Evolutionary conservation across 208 protist genomes (phyloP).

Genomic region (Trypanosoma brucei): DNA sequence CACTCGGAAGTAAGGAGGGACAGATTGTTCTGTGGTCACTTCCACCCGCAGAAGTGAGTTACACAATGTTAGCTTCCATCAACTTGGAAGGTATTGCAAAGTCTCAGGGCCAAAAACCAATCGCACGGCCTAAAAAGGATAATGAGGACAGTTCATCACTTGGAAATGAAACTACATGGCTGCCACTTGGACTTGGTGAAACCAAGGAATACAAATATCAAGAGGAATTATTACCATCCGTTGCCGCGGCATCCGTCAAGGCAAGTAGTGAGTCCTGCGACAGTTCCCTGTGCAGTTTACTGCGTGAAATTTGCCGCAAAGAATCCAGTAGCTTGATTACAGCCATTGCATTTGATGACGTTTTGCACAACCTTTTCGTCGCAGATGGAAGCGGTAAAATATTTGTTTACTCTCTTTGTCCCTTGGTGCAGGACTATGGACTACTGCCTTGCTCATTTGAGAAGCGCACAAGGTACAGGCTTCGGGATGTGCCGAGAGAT

Average conservation of each 20-base stretch:
- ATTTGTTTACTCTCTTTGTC: constrained; percentile 51
- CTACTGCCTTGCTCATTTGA: constrained; percentile 35
- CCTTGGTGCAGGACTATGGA: constrained; percentile 36
- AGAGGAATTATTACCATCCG: not conserved
- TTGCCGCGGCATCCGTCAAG: not conserved
- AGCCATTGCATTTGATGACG: constrained; percentile 41
- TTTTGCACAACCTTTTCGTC: constrained; percentile 60
- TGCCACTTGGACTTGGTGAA: not conserved
- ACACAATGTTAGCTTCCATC: constrained; percentile 25
- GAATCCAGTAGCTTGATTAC: constrained; percentile 27
- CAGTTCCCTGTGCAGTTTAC: not conserved
- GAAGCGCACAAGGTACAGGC: constrained; percentile 16
- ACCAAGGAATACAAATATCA: not conserved
- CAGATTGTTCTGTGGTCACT: constrained; percentile 50
- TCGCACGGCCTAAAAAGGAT: not conserved
- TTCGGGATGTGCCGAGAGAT: constrained; percentile 6
- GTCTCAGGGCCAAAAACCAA: not conserved
- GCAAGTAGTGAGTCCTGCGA: not conserved
- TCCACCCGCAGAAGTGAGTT: constrained; percentile 37
- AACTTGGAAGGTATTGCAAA: not conserved
- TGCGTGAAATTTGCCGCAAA: constrained; percentile 5
- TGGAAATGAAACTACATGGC: not conserved
- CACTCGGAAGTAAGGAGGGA: constrained; percentile 37
- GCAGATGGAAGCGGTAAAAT: constrained; percentile 45
- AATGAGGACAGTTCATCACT: not conserved